Base-by-base conservation (phyloP, 345 rosid species). In the Heritiera fomes region DNA sequence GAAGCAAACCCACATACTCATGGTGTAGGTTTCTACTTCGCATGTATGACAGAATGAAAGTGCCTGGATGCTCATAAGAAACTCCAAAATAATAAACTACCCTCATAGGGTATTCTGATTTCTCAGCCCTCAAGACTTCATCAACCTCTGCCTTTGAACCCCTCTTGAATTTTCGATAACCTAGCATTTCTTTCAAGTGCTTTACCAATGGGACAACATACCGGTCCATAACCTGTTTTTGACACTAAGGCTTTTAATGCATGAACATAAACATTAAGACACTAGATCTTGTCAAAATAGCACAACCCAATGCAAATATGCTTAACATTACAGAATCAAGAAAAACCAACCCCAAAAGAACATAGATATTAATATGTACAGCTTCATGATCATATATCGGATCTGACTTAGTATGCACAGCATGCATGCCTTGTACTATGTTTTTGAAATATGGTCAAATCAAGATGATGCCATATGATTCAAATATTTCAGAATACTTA, bases 41-140 rank as follows among this genome's bases (percentile, higher is more conserved):
- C 77, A 95, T 93, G 65, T 90, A 93, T 34, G 98, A 87, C 59
- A 95, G 85, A 80, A 92, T 91, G 79, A 93, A 93, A n/a, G 99
- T 92, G 63, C 97, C 99, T 17, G 99, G 99, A 88, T 95, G 94
- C 68, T 93, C 98, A 61, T 93, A 93, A 38, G 96, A 92, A 76
- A 93, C 87, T 41, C 99, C 99, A 79, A 95, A 92, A 73, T 86
- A 82, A 81, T 95, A 95, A 73, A 91, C 98, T 83, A 92, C 91
- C 83, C 93, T 86, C 78, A 83, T 52, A 40, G 98, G 99, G 84
- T 87, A 70, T 81, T 92, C 95, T 0, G 87, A 82, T 82, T 88
- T 93, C 88, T 93, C 99, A 49, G 83, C 65, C 83, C 71, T 89
- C 28, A 95, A 90, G 63, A 87, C 87, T 73, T 90, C 97, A 82